These are phyloP conservation scores for Salvia sclarea DNA, from an alignment of 305 asterid species.

Conservation along the genomic window DNA sequence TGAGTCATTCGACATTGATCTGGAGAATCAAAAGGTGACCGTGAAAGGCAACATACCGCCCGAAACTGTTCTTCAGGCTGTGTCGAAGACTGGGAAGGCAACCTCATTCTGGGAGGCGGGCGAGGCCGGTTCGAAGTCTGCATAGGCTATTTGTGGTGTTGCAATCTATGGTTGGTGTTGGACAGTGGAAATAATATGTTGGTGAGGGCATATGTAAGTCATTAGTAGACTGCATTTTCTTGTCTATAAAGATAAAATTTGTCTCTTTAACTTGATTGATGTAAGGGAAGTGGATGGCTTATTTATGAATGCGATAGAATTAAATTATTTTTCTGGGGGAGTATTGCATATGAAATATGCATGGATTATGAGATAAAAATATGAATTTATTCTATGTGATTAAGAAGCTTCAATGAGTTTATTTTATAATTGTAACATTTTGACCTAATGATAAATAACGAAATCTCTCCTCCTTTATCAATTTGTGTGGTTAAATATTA, in stretches of 20 bases:
- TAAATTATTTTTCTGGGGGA: too few relatives aligned
- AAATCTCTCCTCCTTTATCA: too few relatives aligned
- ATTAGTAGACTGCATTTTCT: conserved; percentile 3
- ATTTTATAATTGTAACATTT: too few relatives aligned
- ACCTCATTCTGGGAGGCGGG: conserved; percentile 73
- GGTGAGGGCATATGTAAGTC: conserved; percentile 1
- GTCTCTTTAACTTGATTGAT: not conserved
- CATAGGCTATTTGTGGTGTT: conserved; percentile 30
- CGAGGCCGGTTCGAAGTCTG: conserved; percentile 40
- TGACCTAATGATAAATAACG: too few relatives aligned
- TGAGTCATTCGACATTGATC: conserved; percentile 70
- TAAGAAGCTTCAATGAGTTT: too few relatives aligned
- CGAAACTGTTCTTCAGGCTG: conserved; percentile 68
- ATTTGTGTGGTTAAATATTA: too few relatives aligned
- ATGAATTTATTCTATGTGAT: too few relatives aligned
- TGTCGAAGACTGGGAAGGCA: conserved; percentile 78
- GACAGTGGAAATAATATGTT: conserved; percentile 13
- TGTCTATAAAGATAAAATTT: not conserved
- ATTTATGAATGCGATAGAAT: not conserved
- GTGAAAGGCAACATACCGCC: conserved; percentile 72
- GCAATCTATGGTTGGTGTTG: conserved; percentile 27
- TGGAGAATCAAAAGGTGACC: conserved; percentile 74
- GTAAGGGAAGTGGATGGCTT: not conserved
- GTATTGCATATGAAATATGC: too few relatives aligned
- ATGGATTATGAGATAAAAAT: too few relatives aligned